These are phyloP conservation scores for Colletotrichum sublineola DNA, from an alignment of 2,329 filamentous ascomycete genomes.

Conservation along the genomic window DNA sequence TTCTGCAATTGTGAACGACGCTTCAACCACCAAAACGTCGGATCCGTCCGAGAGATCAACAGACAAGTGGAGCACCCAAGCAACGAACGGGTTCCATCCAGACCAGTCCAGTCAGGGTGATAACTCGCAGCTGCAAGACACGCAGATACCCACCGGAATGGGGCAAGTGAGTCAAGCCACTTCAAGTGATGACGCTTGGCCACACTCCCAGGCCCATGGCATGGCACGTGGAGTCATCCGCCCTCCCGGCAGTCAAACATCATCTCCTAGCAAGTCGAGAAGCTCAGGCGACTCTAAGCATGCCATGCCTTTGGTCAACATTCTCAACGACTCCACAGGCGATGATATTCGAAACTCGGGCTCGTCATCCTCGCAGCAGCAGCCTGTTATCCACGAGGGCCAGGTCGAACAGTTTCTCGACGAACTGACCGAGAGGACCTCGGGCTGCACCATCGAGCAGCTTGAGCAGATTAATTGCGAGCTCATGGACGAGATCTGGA, in stretches of 20 bases:
- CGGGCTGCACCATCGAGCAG: slow-evolving; percentile 90
- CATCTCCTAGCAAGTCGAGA: slow-evolving; percentile 51
- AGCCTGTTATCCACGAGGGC: slow-evolving; percentile 60
- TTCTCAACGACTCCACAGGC: slow-evolving; percentile 56
- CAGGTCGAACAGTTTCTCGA: slow-evolving; percentile 71
- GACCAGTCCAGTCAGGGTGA: slow-evolving; percentile 56
- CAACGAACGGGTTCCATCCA: slow-evolving; percentile 74
- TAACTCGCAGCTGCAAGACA: slow-evolving; percentile 66
- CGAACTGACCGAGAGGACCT: slow-evolving; percentile 75
- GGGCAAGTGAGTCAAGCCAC: slow-evolving; percentile 58
- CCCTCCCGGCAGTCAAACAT: slow-evolving; percentile 53
- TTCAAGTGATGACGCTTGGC: slow-evolving; percentile 68
- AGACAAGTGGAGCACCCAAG: slow-evolving; percentile 77
- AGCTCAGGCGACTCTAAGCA: slow-evolving; percentile 52
- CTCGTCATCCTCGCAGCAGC: slow-evolving; percentile 45
- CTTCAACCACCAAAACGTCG: slow-evolving; percentile 93
- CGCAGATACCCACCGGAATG: slow-evolving; percentile 55
- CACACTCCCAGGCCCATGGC: slow-evolving; percentile 69
- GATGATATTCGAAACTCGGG: slow-evolving; percentile 50
- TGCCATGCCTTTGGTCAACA: slow-evolving; percentile 53
- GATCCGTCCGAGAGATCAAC: slow-evolving; percentile 75
- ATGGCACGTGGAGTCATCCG: slow-evolving; percentile 57
- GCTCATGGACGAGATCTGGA: slow-evolving; percentile 93
- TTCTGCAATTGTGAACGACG: slow-evolving; percentile 79
- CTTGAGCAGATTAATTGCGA: slow-evolving; percentile 92